These are phyloP conservation scores for Candida namnaoensis DNA, from an alignment of 805 yeast species.

Conservation along the genomic window DNA sequence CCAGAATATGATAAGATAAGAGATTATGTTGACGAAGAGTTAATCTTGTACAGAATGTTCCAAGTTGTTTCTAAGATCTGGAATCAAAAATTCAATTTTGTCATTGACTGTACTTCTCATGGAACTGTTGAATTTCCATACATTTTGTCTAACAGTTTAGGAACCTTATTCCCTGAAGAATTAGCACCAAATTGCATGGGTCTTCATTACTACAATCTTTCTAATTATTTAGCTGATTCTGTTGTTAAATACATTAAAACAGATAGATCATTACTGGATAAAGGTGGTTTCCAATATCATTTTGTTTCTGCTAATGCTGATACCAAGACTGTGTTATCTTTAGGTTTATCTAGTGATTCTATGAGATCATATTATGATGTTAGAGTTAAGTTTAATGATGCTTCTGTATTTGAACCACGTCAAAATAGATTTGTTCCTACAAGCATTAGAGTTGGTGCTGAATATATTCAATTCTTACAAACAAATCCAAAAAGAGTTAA, in stretches of 20 bases:
- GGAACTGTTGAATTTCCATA: conserved; percentile 17
- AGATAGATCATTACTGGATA: conserved; percentile 15
- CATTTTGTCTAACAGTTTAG: conserved; percentile 27
- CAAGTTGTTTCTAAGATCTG: conserved; percentile 65
- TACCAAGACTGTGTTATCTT: conserved; percentile 28
- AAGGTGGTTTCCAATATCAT: conserved; percentile 19
- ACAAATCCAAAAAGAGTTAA: conserved; percentile 34
- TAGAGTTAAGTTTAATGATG: conserved; percentile 43
- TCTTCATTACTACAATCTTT: conserved; percentile 37
- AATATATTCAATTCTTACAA: conserved; percentile 48
- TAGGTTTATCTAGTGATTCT: conserved; percentile 35
- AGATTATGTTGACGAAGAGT: conserved; percentile 31
- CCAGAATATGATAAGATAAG: conserved; percentile 25
- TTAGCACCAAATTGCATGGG: conserved; percentile 44
- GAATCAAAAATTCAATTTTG: conserved; percentile 54
- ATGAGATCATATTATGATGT: conserved; percentile 36
- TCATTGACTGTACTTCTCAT: conserved; percentile 65
- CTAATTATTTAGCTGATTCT: conserved; percentile 17
- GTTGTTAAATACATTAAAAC: conserved; percentile 18
- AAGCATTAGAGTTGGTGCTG: conserved; percentile 60
- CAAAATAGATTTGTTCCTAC: conserved; percentile 50
- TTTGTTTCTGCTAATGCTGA: conserved; percentile 42
- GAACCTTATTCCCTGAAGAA: conserved; percentile 40
- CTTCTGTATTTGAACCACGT: conserved; percentile 39
- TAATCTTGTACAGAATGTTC: conserved; percentile 48